Conservation (phyloP, 139 green algal genomes). For the Desmodesmus armatus region DNA sequence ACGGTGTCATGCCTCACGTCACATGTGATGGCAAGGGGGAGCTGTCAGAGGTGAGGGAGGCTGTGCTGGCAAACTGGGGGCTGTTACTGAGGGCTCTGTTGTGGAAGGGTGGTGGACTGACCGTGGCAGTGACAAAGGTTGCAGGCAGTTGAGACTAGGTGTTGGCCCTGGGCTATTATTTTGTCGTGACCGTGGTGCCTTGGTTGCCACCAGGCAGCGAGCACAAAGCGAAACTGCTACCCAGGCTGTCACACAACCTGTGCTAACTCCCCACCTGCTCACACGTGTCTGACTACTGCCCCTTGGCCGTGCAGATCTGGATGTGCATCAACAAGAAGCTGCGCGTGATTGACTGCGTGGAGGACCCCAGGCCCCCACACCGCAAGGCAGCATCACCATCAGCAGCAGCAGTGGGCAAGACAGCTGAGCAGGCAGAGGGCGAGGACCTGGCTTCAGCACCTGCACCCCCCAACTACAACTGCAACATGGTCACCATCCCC, state of each 20-base stretch:
- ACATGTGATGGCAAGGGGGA: constrained; percentile 55
- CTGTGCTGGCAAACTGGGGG: too few species aligned
- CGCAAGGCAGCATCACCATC: not conserved
- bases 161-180: too few species aligned
- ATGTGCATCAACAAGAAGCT: constrained; percentile 73
- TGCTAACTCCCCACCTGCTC: too few species aligned
- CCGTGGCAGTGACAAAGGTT: too few species aligned
- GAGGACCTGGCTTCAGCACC: not conserved
- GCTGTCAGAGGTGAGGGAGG: constrained; percentile 67
- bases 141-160: too few species aligned
- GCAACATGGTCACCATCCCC: constrained; percentile 20
- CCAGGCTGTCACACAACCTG: too few species aligned
- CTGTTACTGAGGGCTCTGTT: not conserved
- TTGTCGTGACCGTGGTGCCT: too few species aligned
- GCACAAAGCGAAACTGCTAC: too few species aligned
- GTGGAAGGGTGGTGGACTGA: too few species aligned
- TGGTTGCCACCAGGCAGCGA: too few species aligned
- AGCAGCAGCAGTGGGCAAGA: not conserved
- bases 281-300: too few species aligned
- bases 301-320: constrained; percentile 69
- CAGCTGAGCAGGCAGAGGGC: not conserved
- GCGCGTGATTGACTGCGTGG: constrained; percentile 56
- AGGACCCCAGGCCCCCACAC: constrained; percentile 29
- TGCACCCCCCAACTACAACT: constrained; percentile 19
- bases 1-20: constrained; percentile 55